Evolutionary conservation across 2,329 filamentous ascomycete genomes (phyloP).

Genomic region (Verticillium zaregamsianum): DNA sequence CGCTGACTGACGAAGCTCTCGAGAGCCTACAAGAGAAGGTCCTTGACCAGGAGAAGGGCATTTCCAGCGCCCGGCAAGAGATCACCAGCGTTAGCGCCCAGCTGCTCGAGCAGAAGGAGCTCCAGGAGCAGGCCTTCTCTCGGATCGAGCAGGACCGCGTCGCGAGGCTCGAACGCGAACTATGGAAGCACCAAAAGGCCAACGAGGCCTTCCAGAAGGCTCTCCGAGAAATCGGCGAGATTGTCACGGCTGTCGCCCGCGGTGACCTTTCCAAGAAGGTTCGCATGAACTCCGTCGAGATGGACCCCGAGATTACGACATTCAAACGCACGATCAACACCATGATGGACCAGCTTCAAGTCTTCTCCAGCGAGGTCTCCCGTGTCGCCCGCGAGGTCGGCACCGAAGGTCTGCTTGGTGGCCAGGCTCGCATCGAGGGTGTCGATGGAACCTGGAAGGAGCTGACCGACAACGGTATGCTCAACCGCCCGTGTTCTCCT

Average conservation of each 20-base stretch:
- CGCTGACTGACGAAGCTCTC: constrained; percentile 77
- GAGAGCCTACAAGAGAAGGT: constrained; percentile 85
- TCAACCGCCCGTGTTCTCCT: not conserved
- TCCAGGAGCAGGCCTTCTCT: constrained; percentile 77
- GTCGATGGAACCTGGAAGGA: constrained; percentile 98
- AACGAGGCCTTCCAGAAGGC: constrained; percentile 98
- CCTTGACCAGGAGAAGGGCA: constrained; percentile 88
- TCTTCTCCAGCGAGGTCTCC: constrained; percentile 95
- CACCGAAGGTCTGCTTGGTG: constrained; percentile 89
- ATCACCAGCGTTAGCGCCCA: constrained; percentile 83
- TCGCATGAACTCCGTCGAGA: constrained; percentile 89
- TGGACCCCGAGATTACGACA: constrained; percentile 96
- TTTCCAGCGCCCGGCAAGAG: constrained; percentile 81
- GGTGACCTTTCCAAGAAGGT: constrained; percentile 97
- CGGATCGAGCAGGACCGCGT: constrained; percentile 85
- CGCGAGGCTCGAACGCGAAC: constrained; percentile 81
- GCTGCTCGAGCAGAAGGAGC: constrained; percentile 77
- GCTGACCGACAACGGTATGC: constrained; percentile 74
- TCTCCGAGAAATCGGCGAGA: constrained; percentile 91
- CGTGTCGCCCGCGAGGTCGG: constrained; percentile 92
- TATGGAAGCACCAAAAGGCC: constrained; percentile 96
- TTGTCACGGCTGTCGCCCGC: constrained; percentile 91
- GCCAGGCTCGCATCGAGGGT: constrained; percentile 88
- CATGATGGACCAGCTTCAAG: constrained; percentile 97
- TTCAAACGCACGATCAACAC: constrained; percentile 99